Percentiles rank a stretch among this genome's conserved stretches.
These are phyloP conservation scores for Lactifluus rugatus DNA, from an alignment of 768 basidiomycete species.

Conservation along the genomic window DNA sequence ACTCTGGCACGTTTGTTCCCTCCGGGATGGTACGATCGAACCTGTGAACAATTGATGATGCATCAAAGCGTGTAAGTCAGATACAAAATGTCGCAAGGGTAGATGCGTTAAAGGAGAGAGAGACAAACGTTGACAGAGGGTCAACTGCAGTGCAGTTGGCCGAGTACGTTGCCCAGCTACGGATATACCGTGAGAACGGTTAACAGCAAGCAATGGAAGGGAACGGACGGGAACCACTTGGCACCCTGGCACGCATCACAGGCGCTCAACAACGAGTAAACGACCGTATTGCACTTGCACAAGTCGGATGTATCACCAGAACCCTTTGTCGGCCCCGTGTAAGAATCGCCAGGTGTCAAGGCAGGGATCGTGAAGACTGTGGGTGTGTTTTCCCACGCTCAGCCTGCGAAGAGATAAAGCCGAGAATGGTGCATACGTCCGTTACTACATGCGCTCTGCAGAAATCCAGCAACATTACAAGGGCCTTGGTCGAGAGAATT, in stretches of 20 bases:
- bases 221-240: constrained; percentile 17
- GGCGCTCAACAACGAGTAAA: constrained; percentile 29
- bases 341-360: neutral
- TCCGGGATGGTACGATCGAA: constrained; percentile 1
- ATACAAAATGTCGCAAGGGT: neutral
- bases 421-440: constrained; percentile 1
- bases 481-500: constrained; percentile 8
- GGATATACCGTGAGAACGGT: neutral
- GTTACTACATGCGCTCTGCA: constrained; percentile 3
- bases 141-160: neutral
- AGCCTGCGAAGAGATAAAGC: neutral
- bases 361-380: neutral
- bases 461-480: neutral
- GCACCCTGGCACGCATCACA: constrained; percentile 27
- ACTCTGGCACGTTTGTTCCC: constrained; percentile 1
- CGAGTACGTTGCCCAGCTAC: neutral
- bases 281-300: constrained; percentile 28
- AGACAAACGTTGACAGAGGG: neutral
- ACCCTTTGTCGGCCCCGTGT: constrained; percentile 12
- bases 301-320: constrained; percentile 21
- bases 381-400: neutral
- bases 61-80: neutral
- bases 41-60: neutral
- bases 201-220: neutral
- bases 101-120: neutral